phyloP scores from a whole-genome alignment of 495 filamentous ascomycete species.

The Xylaria palmicola region DNA sequence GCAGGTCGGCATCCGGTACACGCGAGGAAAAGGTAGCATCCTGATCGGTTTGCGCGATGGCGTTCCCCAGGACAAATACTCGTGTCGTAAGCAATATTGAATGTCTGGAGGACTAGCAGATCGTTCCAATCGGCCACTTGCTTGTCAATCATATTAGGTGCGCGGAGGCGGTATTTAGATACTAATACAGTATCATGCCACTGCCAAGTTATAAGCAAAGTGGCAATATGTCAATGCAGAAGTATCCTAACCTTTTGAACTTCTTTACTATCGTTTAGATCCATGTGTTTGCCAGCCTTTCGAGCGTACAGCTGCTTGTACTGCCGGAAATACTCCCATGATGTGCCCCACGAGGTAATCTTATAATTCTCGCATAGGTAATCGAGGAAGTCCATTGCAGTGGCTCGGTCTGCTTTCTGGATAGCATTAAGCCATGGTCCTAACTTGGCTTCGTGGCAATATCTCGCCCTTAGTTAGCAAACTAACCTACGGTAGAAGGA shows the following conservation, averaged over 20 bases:
- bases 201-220: slow-evolving; percentile 19
- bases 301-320: slow-evolving; percentile 28
- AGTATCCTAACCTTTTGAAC: slow-evolving; percentile 28
- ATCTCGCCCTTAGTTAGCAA: too few species aligned
- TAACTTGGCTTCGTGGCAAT: not conserved
- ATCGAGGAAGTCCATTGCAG: slow-evolving; percentile 23
- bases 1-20: slow-evolving; percentile 21
- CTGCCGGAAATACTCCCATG: slow-evolving; percentile 25
- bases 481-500: too few species aligned
- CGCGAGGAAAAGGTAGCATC: slow-evolving; percentile 19
- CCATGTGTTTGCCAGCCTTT: slow-evolving; percentile 20
- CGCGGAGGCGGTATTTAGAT: slow-evolving; percentile 11
- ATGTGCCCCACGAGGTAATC: slow-evolving; percentile 19
- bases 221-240: slow-evolving; percentile 9
- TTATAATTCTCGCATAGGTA: slow-evolving; percentile 24
- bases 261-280: slow-evolving; percentile 27
- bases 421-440: not conserved
- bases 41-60: slow-evolving; percentile 16
- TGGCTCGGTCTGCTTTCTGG: not conserved
- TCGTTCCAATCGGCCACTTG: slow-evolving; percentile 22
- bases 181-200: too few species aligned
- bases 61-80: slow-evolving; percentile 24
- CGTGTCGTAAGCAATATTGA: slow-evolving; percentile 30
- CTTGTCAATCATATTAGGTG: slow-evolving; percentile 23
- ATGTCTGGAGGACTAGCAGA: slow-evolving; percentile 25